Conservation (phyloP, 2,329 filamentous ascomycete species). For the Phoma sp. region DNA sequence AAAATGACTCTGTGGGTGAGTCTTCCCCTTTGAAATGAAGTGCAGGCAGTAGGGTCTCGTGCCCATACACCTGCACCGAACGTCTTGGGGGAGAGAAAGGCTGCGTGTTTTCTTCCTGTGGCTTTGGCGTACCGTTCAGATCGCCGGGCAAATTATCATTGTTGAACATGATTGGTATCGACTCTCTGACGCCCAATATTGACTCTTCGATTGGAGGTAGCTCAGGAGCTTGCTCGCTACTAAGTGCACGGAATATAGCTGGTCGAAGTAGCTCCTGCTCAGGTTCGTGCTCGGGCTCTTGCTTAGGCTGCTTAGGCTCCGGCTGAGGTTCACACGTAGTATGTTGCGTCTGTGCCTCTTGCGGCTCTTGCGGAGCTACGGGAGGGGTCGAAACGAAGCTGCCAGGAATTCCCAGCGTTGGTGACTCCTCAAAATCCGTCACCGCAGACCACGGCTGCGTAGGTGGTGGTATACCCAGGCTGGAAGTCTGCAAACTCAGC, state of each 20-base stretch:
- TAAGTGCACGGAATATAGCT: conserved; percentile 33
- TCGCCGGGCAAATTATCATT: conserved; percentile 37
- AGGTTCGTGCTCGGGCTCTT: conserved; percentile 10
- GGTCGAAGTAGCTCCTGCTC: conserved; percentile 38
- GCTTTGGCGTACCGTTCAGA: neutral
- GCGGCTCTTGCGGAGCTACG: conserved; percentile 7
- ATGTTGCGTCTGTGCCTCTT: conserved; percentile 2
- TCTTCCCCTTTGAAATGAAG: conserved; percentile 42
- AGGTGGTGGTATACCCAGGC: conserved; percentile 35
- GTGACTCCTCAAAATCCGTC: conserved; percentile 65
- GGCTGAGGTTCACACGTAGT: neutral
- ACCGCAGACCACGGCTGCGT: conserved; percentile 43
- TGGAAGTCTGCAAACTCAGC: conserved; percentile 38
- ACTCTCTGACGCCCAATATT: conserved; percentile 59
- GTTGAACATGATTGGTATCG: conserved; percentile 62
- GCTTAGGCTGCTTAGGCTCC: conserved; percentile 8
- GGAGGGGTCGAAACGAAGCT: conserved; percentile 58
- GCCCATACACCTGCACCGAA: conserved; percentile 22
- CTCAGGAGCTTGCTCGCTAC: conserved; percentile 15
- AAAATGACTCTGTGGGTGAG: conserved; percentile 40
- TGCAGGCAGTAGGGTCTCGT: conserved; percentile 18
- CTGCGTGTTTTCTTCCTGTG: conserved; percentile 19
- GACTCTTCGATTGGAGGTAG: conserved; percentile 45
- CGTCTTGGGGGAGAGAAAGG: conserved; percentile 22
- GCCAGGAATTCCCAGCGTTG: conserved; percentile 70